Conservation (phyloP, 2,329 filamentous ascomycete genomes). For the Sporothrix brasiliensis region DNA sequence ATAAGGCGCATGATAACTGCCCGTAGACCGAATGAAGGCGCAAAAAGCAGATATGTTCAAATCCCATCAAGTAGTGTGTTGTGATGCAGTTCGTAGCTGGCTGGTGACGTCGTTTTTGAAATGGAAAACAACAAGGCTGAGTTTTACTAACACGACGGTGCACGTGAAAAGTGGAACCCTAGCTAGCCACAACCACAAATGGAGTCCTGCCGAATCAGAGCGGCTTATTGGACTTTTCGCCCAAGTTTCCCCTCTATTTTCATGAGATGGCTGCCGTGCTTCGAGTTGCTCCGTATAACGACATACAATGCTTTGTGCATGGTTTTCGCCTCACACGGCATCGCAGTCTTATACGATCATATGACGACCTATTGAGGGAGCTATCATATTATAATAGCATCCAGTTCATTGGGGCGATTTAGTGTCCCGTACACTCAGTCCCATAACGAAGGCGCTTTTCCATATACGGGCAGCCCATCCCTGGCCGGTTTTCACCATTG, state of each 20-base stretch:
- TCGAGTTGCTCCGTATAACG: not conserved
- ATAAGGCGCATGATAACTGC: too few species aligned
- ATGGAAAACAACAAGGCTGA: slow-evolving; percentile 5
- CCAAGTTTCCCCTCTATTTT: slow-evolving; percentile 22
- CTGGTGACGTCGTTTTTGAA: slow-evolving; percentile 1
- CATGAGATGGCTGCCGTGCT: not conserved
- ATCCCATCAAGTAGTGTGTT: not conserved
- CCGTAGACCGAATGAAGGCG: not conserved
- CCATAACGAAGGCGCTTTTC: not conserved
- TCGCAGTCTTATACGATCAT: not conserved
- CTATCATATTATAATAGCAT: not conserved
- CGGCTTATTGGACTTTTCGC: slow-evolving; percentile 7
- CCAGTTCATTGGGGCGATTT: not conserved
- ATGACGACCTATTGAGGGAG: not conserved
- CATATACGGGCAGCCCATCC: not conserved
- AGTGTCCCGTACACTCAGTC: not conserved
- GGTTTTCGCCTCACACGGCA: not conserved
- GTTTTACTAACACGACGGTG: not conserved
- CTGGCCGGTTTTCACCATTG: not conserved
- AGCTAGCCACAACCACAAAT: too few species aligned
- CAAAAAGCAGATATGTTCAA: not conserved
- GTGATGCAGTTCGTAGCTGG: not conserved
- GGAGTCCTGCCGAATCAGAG: slow-evolving; percentile 28
- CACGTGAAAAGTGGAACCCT: slow-evolving; percentile 20
- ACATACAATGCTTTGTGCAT: not conserved